Percentiles rank a stretch among this genome's conserved stretches.
These are phyloP conservation scores for Quercus berberidifolia DNA, from an alignment of 306 rosid genomes.

Conservation along the genomic window DNA sequence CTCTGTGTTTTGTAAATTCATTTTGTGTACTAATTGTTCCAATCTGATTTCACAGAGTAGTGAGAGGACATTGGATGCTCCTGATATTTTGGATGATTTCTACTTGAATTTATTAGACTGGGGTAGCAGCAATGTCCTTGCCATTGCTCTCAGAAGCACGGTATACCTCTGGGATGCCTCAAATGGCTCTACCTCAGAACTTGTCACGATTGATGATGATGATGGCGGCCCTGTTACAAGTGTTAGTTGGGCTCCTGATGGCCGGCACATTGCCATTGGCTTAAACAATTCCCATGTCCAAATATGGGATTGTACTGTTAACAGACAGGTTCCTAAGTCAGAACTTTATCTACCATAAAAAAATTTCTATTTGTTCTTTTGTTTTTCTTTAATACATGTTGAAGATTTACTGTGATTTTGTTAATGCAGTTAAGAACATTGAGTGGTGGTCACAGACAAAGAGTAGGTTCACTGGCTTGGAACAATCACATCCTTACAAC, in stretches of 20 bases:
- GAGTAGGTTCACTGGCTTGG: slow-evolving; percentile 81
- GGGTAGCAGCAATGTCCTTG: slow-evolving; percentile 59
- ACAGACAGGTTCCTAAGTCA: slow-evolving; percentile 40
- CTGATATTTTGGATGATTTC: slow-evolving; percentile 67
- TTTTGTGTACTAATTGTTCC: too few species aligned
- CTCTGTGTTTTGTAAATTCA: slow-evolving; percentile 2
- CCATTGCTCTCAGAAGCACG: slow-evolving; percentile 55
- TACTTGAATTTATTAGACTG: slow-evolving; percentile 72
- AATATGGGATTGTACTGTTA: slow-evolving; percentile 64
- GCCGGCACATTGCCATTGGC: slow-evolving; percentile 68
- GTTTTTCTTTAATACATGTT: neutral
- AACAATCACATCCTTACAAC: slow-evolving; percentile 71
- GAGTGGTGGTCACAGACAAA: slow-evolving; percentile 52
- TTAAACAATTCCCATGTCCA: slow-evolving; percentile 73
- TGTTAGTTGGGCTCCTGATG: slow-evolving; percentile 79
- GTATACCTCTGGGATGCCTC: slow-evolving; percentile 75
- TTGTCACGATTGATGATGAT: slow-evolving; percentile 64
- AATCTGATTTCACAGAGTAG: slow-evolving; percentile 43
- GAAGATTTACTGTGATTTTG: slow-evolving; percentile 2
- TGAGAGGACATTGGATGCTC: slow-evolving; percentile 81
- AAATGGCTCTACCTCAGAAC: slow-evolving; percentile 57
- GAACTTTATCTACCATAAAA: neutral
- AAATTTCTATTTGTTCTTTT: neutral
- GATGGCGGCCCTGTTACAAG: slow-evolving; percentile 64
- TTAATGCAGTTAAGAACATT: slow-evolving; percentile 55